Evolutionary conservation across 768 basidiomycete species (phyloP).

Genomic region (Phaeotremella skinneri): DNA sequence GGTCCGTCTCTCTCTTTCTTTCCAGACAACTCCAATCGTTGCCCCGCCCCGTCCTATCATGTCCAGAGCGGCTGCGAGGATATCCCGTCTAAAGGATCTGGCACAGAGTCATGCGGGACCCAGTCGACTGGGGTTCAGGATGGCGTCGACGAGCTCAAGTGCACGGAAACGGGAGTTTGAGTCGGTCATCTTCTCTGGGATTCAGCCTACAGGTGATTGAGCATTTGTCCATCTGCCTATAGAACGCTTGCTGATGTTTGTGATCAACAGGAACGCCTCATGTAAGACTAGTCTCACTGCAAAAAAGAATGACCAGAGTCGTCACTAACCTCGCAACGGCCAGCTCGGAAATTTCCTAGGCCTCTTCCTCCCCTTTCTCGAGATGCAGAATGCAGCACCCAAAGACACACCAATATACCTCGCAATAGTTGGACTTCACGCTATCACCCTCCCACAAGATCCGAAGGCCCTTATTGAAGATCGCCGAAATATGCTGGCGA

Average conservation of each 20-base stretch:
- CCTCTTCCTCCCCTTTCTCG: constrained; percentile 18
- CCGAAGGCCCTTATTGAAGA: constrained; percentile 63
- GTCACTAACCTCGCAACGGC: not conserved
- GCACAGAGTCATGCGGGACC: constrained; percentile 2
- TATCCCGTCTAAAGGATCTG: not conserved
- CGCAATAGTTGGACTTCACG: constrained; percentile 90
- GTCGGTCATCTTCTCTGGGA: constrained; percentile 71
- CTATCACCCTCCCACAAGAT: constrained; percentile 86
- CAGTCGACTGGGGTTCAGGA: not conserved
- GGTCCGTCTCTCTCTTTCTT: not conserved
- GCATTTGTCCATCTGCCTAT: not conserved
- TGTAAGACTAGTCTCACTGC: constrained; percentile 55
- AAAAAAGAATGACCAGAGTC: not conserved
- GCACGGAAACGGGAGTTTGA: not conserved
- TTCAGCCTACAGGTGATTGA: constrained; percentile 76
- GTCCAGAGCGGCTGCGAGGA: not conserved
- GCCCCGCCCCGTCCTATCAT: too few relatives aligned
- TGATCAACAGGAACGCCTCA: constrained; percentile 65
- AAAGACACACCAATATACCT: constrained; percentile 68
- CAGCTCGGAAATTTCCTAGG: constrained; percentile 94
- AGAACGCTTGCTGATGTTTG: not conserved
- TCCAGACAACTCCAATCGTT: not conserved
- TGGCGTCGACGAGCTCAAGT: not conserved
- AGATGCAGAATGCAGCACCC: constrained; percentile 53
- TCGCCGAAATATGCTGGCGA: constrained; percentile 73